Evolutionary conservation across 1,284 basidiomycete genomes (phyloP).

Genomic region (Naganishia cerealis): DNA sequence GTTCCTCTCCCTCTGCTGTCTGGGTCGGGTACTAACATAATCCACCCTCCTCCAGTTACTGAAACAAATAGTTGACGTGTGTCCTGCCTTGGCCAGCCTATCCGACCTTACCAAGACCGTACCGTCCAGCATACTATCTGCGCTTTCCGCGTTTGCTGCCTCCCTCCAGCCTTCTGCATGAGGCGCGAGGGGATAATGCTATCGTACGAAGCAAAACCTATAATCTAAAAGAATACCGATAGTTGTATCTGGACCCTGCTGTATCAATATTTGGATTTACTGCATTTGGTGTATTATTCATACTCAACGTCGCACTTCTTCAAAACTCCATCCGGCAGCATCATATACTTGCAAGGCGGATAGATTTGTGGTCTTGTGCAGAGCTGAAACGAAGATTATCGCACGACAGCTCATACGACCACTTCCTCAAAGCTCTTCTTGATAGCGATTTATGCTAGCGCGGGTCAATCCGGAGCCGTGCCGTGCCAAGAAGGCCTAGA

Average conservation of each 20-base stretch:
- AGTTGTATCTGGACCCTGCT: slow-evolving; percentile 2
- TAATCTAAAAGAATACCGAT: not conserved
- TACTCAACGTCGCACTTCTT: too few relatives aligned
- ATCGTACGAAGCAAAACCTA: not conserved
- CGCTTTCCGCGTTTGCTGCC: slow-evolving; percentile 15
- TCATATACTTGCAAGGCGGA: too few relatives aligned
- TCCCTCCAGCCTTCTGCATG: not conserved
- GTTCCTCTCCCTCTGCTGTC: slow-evolving; percentile 6
- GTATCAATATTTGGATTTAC: slow-evolving; percentile 1
- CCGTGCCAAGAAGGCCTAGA: slow-evolving; percentile 2
- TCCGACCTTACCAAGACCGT: slow-evolving; percentile 24
- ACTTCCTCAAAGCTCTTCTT: too few relatives aligned
- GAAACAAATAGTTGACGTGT: slow-evolving; percentile 21
- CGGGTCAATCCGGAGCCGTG: too few relatives aligned
- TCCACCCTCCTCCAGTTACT: not conserved
- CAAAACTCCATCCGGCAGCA: too few relatives aligned
- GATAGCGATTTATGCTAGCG: too few relatives aligned
- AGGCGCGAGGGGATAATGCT: not conserved
- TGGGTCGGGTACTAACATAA: not conserved
- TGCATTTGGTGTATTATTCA: not conserved
- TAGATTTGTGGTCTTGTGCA: too few relatives aligned
- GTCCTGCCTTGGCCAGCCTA: slow-evolving; percentile 14
- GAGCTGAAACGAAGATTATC: too few relatives aligned
- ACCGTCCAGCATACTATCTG: slow-evolving; percentile 15
- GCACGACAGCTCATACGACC: too few relatives aligned